phyloP scores from a whole-genome alignment of 805 yeast genomes.

The Metschnikowia orientalis region DNA sequence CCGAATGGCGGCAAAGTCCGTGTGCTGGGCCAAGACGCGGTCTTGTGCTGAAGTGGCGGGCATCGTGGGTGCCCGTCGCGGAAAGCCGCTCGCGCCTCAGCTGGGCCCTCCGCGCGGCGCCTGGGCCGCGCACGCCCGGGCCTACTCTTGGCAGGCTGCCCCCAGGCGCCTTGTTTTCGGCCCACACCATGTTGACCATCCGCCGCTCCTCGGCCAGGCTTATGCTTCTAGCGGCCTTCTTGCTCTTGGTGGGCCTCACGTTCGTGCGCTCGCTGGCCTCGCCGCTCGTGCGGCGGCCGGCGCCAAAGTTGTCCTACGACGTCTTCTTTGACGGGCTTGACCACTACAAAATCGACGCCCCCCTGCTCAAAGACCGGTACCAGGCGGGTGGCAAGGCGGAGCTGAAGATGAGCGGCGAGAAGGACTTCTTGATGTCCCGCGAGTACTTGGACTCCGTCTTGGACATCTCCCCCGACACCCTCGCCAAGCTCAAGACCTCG shows the following conservation, averaged over 20 bases:
- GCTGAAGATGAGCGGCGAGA: conserved; percentile 39
- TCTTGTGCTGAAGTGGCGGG: too few relatives aligned
- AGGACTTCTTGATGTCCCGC: conserved; percentile 41
- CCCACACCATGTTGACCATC: too few relatives aligned
- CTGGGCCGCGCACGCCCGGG: too few relatives aligned
- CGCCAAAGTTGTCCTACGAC: conserved; percentile 2
- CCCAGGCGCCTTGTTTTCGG: too few relatives aligned
- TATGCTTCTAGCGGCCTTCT: neutral
- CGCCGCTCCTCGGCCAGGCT: too few relatives aligned
- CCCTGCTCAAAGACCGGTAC: conserved; percentile 41
- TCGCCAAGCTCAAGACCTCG: conserved; percentile 30
- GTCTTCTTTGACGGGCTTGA: conserved; percentile 29
- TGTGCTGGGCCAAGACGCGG: too few relatives aligned
- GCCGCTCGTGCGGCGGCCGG: too few relatives aligned
- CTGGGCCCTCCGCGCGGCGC: too few relatives aligned
- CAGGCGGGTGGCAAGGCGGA: conserved; percentile 36
- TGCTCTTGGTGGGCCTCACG: neutral
- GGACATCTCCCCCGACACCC: conserved; percentile 33
- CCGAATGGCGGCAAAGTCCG: conserved; percentile 12
- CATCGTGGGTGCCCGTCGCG: too few relatives aligned
- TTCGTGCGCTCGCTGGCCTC: neutral
- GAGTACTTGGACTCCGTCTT: conserved; percentile 43
- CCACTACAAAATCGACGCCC: conserved; percentile 33
- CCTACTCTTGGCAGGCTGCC: too few relatives aligned
- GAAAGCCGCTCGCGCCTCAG: too few relatives aligned